Percentiles rank a stretch among this genome's conserved stretches.
phyloP scores from a whole-genome alignment of 164 flowering plant species.

The Nelumbo lutea region DNA sequence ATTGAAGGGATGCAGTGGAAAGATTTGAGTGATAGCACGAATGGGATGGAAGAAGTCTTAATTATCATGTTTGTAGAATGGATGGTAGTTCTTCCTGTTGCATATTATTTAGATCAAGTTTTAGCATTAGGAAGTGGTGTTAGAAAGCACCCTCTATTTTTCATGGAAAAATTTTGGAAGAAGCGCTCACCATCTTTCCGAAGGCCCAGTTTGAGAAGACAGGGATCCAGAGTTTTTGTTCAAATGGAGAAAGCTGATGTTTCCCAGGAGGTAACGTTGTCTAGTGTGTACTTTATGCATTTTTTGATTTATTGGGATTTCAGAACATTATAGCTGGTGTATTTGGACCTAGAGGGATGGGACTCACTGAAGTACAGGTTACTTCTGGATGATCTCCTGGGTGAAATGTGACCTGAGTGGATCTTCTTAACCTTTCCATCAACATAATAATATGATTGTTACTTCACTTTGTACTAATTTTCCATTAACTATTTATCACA shows the following conservation, averaged over 20 bases:
- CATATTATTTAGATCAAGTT: constrained; percentile 72
- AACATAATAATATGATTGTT: too few species aligned
- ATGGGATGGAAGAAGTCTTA: constrained; percentile 77
- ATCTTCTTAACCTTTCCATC: too few species aligned
- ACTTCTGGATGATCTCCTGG: too few species aligned
- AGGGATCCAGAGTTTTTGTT: constrained; percentile 60
- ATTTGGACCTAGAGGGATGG: too few species aligned
- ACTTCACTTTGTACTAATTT: too few species aligned
- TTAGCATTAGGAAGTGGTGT: constrained; percentile 58
- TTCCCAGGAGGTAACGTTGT: constrained; percentile 66
- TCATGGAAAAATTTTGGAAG: constrained; percentile 43
- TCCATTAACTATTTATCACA: too few species aligned
- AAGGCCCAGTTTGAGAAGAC: constrained; percentile 48
- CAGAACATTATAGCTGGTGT: too few species aligned
- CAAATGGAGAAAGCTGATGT: constrained; percentile 87
- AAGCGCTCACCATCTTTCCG: constrained; percentile 37
- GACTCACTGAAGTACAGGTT: too few species aligned
- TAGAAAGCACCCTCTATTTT: constrained; percentile 51
- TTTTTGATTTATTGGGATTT: too few species aligned
- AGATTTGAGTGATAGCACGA: constrained; percentile 50
- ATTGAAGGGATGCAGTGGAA: constrained; percentile 79
- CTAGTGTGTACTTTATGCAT: not conserved
- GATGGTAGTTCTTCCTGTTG: constrained; percentile 43
- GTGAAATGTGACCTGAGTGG: too few species aligned
- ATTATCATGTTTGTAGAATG: constrained; percentile 67